Evolutionary conservation across 768 basidiomycete genomes (phyloP), one percentile per base, ranked within the genome.

Genomic region (Tubosaeta sp.): DNA sequence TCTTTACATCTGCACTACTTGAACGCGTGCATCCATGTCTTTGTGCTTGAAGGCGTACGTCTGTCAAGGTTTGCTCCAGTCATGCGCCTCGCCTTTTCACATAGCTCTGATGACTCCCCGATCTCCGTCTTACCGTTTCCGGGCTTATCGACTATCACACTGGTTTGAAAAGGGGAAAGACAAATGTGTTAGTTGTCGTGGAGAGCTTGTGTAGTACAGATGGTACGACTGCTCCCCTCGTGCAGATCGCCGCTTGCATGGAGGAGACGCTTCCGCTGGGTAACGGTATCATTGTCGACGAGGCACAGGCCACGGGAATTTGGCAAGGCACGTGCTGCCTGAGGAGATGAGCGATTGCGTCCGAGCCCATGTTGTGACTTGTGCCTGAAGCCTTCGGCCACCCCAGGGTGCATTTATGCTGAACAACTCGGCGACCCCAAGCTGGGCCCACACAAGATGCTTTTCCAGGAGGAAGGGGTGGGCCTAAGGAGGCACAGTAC

Each of bases 201-300:
- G 95, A 98, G 75, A 86, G 83, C 34, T 68, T 97, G 42, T 97
- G 97, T 60, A 90, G 86, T 51, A 98, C 97, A 95, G 95, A 98
- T 59, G 95, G 95, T 13, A 95, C 93, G 26, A 78, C 95, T 53
- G 78, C 87, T 0, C 93, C 92, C 0, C 73, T 98, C 29, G 48
- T 48, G 14, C 79, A 81, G 39, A 84, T 97, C 43, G 79, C 85
- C 33, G 76, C 80, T 25, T 61, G 78, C 4, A 60, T 92, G 41
- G 82, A 91, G 26, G 73, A 78, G 37, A 55, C 78, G 12, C 78
- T 92, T 38, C 86, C 86, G 1, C 49, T 59, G 16, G 77, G 78
- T 3, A 88, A 88, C 62, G 84, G 76, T 65, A 70, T 97, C 12
- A 69, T 97, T 14, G 85, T 97, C 0, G 95, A 97, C 54, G 95